These are phyloP conservation scores for Arachis hypogaea DNA, from an alignment of 306 rosid genomes.

Conservation along the genomic window DNA sequence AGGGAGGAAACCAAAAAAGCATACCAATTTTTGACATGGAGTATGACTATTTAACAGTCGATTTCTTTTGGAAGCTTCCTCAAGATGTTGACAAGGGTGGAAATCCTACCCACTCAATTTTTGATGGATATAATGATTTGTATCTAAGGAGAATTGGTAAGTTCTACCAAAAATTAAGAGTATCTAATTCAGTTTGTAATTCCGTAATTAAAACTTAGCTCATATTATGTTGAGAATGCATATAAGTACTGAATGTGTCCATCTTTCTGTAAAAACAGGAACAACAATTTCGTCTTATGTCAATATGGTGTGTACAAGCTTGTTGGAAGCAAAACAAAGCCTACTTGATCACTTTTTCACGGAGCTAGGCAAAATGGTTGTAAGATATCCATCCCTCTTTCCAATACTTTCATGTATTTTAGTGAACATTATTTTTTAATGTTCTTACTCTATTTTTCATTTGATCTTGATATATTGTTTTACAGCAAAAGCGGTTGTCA, in stretches of 20 bases:
- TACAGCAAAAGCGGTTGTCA: constrained; percentile 75
- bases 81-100: constrained; percentile 97
- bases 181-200: constrained; percentile 17
- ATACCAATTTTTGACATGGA: constrained; percentile 88
- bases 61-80: constrained; percentile 94
- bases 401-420: constrained; percentile 9
- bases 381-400: constrained; percentile 35
- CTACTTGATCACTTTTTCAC: constrained; percentile 85
- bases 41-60: constrained; percentile 82
- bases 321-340: constrained; percentile 88
- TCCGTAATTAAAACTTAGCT: constrained; percentile 11
- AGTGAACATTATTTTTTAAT: background rate
- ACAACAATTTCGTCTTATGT: constrained; percentile 82
- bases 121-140: constrained; percentile 90
- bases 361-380: constrained; percentile 87
- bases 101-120: constrained; percentile 92
- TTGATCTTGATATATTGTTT: constrained; percentile 12
- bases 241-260: background rate
- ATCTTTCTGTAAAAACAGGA: constrained; percentile 50
- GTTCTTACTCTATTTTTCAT: constrained; percentile 24
- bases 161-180: constrained; percentile 19
- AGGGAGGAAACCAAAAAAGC: constrained; percentile 93
- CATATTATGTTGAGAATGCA: constrained; percentile 17
- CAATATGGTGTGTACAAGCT: constrained; percentile 76
- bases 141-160: constrained; percentile 86